A percentile compares a stretch with the other conserved stretches of the same genome.
phyloP scores from a whole-genome alignment of 1,284 basidiomycete genomes.

The Sphagnurus paluster region DNA sequence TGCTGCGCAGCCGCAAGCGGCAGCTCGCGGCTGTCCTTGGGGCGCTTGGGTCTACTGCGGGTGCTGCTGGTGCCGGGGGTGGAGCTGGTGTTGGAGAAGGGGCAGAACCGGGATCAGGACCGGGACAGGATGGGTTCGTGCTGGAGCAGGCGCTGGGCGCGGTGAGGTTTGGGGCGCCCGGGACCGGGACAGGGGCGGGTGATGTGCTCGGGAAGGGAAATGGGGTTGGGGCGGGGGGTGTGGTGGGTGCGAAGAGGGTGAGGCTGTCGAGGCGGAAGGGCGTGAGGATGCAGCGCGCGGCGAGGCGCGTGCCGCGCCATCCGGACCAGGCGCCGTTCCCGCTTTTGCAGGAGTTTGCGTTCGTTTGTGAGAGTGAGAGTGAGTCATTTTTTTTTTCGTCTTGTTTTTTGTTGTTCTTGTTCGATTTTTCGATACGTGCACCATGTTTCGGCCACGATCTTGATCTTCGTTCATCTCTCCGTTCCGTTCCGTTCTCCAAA shows the following conservation, averaged over 20 bases:
- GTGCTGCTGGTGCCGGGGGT: no score
- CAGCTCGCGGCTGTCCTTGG: constrained; percentile 69
- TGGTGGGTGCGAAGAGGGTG: constrained; percentile 5
- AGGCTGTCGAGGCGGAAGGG: constrained; percentile 42
- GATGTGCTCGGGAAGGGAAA: background rate
- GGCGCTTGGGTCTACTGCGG: no score
- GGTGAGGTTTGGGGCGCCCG: constrained; percentile 4
- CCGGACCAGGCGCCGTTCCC: constrained; percentile 47
- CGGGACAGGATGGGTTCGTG: constrained; percentile 65
- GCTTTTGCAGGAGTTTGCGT: constrained; percentile 49
- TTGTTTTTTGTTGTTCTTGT: constrained; percentile 22
- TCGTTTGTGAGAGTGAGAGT: constrained; percentile 64
- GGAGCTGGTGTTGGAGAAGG: no score
- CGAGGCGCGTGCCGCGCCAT: constrained; percentile 36
- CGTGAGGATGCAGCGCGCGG: constrained; percentile 43
- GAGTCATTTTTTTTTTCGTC: constrained; percentile 47
- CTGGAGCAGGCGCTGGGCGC: constrained; percentile 66
- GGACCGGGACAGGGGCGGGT: background rate
- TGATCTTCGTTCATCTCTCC: background rate
- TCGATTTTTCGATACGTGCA: constrained; percentile 10
- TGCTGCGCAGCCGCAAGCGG: constrained; percentile 63
- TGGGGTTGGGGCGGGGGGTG: background rate
- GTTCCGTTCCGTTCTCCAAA: no score
- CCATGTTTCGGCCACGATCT: constrained; percentile 8
- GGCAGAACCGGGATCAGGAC: no score